Evolutionary conservation across 208 protist species (phyloP).

Genomic region (Trypanosomatidae sp.): DNA sequence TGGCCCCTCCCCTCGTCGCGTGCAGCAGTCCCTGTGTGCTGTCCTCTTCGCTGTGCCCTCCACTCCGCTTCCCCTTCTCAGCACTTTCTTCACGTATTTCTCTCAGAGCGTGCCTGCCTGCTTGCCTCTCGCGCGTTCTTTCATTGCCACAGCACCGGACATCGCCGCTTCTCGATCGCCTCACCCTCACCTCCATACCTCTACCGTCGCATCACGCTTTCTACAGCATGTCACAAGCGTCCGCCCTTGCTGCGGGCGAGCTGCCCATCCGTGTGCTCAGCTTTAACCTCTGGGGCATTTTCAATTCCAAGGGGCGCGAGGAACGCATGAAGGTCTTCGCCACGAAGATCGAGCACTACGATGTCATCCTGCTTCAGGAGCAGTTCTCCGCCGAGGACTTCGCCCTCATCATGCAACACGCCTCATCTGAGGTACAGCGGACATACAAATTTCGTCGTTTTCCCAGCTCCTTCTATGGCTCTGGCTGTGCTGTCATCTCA

Average conservation of each 20-base stretch:
- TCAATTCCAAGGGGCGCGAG: slow-evolving; percentile 80
- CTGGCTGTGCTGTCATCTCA: slow-evolving; percentile 84
- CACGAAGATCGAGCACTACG: slow-evolving; percentile 75
- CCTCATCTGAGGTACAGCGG: slow-evolving; percentile 44
- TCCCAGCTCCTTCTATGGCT: slow-evolving; percentile 84
- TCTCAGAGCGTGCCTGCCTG: not conserved
- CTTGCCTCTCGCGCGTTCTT: not conserved
- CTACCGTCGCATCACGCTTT: not conserved
- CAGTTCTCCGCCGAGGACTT: slow-evolving; percentile 82
- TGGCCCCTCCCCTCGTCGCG: not conserved
- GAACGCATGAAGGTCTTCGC: slow-evolving; percentile 81
- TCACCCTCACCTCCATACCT: no score
- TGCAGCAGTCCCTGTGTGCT: not conserved
- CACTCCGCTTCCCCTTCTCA: not conserved
- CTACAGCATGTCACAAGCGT: not conserved
- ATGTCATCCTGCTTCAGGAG: slow-evolving; percentile 85
- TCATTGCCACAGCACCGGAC: not conserved
- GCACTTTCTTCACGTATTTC: not conserved
- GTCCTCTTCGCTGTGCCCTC: not conserved
- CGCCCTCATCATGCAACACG: slow-evolving; percentile 44
- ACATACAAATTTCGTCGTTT: slow-evolving; percentile 74
- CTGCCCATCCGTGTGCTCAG: slow-evolving; percentile 67
- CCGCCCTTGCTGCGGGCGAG: slow-evolving; percentile 2
- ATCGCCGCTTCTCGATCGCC: not conserved
- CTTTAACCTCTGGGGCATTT: slow-evolving; percentile 92